Conservation (phyloP, 2,329 filamentous ascomycete species). For the Colletotrichum sp. region DNA sequence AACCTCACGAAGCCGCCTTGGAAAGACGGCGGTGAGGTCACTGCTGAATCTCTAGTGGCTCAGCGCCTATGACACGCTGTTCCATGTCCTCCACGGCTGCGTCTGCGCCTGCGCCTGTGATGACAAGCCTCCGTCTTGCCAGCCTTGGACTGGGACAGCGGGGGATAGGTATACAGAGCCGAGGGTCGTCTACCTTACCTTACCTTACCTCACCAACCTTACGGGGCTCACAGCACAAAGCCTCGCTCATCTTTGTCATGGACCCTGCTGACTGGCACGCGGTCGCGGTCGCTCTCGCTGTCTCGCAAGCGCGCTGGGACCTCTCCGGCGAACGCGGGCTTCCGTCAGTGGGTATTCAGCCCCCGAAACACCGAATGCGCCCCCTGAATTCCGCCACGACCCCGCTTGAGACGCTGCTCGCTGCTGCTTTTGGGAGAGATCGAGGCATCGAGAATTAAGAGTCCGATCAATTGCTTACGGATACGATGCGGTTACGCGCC, state of each 20-base stretch:
- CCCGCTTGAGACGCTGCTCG: not conserved
- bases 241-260: not conserved
- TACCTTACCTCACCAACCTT: not conserved
- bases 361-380: not conserved
- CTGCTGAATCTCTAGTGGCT: not conserved
- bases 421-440: not conserved
- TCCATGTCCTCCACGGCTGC: not conserved
- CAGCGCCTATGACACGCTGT: not conserved
- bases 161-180: not conserved
- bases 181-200: not conserved
- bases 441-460: not conserved
- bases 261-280: not conserved
- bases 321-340: constrained; percentile 6
- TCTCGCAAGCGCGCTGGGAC: not conserved
- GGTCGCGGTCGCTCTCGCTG: not conserved
- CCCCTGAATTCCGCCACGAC: not conserved
- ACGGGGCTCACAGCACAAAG: not conserved
- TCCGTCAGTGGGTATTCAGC: not conserved
- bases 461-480: not conserved
- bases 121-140: not conserved
- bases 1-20: not conserved
- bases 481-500: not conserved
- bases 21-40: not conserved
- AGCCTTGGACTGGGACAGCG: not conserved
- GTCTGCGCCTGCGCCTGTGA: not conserved